These are phyloP conservation scores for Pseudocercospora musae DNA, from an alignment of 2,329 filamentous ascomycete species.

Conservation along the genomic window DNA sequence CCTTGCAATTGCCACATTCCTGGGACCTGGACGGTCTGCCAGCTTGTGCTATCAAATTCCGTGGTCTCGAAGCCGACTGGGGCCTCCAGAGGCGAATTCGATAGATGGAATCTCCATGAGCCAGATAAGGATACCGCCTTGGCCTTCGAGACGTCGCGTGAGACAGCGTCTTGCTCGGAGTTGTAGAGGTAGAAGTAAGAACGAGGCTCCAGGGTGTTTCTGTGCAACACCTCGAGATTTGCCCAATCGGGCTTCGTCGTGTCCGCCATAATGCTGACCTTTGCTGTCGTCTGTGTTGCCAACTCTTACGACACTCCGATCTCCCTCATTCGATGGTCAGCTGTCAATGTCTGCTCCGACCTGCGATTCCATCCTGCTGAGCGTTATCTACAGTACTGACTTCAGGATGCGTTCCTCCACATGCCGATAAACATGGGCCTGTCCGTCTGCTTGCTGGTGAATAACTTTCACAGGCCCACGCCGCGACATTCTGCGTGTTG, in stretches of 20 bases:
- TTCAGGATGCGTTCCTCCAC: neutral
- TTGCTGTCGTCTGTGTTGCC: neutral
- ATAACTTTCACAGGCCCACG: neutral
- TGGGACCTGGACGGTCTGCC: slow-evolving; percentile 54
- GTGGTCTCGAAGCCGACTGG: slow-evolving; percentile 35
- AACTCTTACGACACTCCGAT: neutral
- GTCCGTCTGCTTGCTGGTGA: neutral
- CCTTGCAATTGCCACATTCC: slow-evolving; percentile 67
- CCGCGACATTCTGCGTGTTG: neutral
- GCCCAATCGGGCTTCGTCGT: slow-evolving; percentile 54
- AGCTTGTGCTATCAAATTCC: slow-evolving; percentile 40
- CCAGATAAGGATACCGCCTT: slow-evolving; percentile 34
- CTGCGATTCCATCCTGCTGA: neutral
- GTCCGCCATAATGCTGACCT: slow-evolving; percentile 7
- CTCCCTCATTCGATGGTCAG: neutral
- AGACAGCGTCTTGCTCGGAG: slow-evolving; percentile 49
- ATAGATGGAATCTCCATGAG: slow-evolving; percentile 41
- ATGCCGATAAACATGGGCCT: neutral
- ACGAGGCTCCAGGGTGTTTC: slow-evolving; percentile 57
- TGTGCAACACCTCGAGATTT: slow-evolving; percentile 59
- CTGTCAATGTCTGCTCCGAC: neutral
- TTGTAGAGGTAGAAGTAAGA: slow-evolving; percentile 56
- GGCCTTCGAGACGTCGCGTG: slow-evolving; percentile 35
- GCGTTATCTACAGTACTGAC: neutral
- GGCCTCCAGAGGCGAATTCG: slow-evolving; percentile 37